Evolutionary conservation across 805 yeast genomes (phyloP), one percentile per base, ranked within the genome.

Genomic region (Yarrowia hollandica): DNA sequence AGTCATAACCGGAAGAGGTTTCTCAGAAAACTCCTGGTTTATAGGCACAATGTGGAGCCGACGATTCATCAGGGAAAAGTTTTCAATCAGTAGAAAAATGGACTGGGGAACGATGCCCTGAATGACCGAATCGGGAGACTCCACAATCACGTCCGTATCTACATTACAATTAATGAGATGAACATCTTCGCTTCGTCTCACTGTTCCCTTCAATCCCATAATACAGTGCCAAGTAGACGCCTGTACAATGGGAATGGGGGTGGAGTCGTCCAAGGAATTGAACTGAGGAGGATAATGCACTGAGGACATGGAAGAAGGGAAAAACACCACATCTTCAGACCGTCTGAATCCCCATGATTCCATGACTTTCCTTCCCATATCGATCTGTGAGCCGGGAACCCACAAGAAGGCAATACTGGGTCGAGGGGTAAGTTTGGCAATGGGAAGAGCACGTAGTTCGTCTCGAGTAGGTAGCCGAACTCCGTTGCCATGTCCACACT

Each of bases 151-250:
- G 71, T 91, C 97, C 0, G 97, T 90, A 67, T 91, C 96, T 35
- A 91, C 82, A 68, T 91, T 91, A 73, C 97, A 92, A 69, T 91
- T 95, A 62, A 91, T 90, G 61, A 91, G 76, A 70, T 88, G 90
- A 12, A 81, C 80, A 72, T 91, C 97, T 0, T 84, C 82, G 1
- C 95, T 82, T 66, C 97, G 79, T 67, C 96, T 78, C 7, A 91
- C 92, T 0, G 97, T 91, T 2, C 97, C 97, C 2, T 96, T 91
- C 57, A 91, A 87, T 65, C 97, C 92, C 97, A 91, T 90, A 88
- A 96, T 87, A 67, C 97, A 91, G 72, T 92, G 97, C 96, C 97
- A 91, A 71, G 87, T 83, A 61, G 84, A 82, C 61, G 82, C 41
- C 39, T 41, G 48, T 0, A 55, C 28, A 19, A 52, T 19, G 26